Base-by-base conservation (phyloP, 2,329 filamentous ascomycete genomes). In the Bipolaris victoriae region DNA sequence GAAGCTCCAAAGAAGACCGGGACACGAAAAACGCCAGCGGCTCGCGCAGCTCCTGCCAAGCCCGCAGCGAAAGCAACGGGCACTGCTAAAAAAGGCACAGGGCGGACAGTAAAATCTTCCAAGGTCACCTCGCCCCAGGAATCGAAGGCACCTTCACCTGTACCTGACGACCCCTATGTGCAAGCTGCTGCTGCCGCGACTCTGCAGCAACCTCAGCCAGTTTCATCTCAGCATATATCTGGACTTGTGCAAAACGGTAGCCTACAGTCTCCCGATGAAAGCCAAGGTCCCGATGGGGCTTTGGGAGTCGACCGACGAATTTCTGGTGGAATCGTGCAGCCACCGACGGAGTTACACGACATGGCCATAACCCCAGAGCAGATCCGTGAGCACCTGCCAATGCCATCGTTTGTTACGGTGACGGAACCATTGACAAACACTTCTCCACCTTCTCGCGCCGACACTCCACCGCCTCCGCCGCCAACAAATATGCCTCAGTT, bases 401-500 rank as follows among this genome's bases (percentile, higher is more conserved):
- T 72, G 44, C 64, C 73, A 26, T 65, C 70, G 0, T 74, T 76
- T 40, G 64, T 73, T 6, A 67, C 67, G 0, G 33, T 64, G 5
- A 61, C 62, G 0, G 66, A 69, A 39, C 62, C 63, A 3, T 20
- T 70, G 26, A 60, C 62, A 3, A 35, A 64, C 15, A 58, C 62
- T 11, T 67, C 64, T 9, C 71, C 68, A 13, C 74, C 73, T 13
- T 66, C 69, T 9, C 69, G 73, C 22, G 70, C 73, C 10, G 75
- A 78, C 39, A 77, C 75, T 2, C 75, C 76, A 16, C 76, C 76
- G 5, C 70, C 74, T 3, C 75, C 76, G 13, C 73, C 75, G 1
- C 75, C 75, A 15, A 52, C 70, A 1, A 62, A 45, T 3, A 69
- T 74, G 1, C 65, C 73, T 13, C 61, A 74, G 7, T 77, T 77